These are phyloP conservation scores for Trichomonas gallinae DNA, from an alignment of 208 protist genomes.

Conservation along the genomic window DNA sequence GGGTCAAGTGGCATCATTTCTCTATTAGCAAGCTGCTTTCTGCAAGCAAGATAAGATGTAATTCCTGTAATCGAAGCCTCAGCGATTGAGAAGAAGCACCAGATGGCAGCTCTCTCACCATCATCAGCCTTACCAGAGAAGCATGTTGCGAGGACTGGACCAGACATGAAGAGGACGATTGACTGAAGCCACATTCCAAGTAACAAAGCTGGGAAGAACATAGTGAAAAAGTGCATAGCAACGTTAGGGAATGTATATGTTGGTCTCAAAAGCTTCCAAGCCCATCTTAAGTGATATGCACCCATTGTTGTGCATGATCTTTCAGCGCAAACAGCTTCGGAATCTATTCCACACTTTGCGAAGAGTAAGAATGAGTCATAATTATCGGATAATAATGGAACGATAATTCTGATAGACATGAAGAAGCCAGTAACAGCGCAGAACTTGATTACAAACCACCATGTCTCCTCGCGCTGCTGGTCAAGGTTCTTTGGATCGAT, in stretches of 20 bases:
- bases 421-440: neutral
- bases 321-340: neutral
- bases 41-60: neutral
- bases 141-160: neutral
- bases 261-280: neutral
- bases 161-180: slow-evolving; percentile 17
- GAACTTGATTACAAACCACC: neutral
- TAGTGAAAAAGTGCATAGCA: neutral
- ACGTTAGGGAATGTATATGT: neutral
- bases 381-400: neutral
- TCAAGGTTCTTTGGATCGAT: neutral
- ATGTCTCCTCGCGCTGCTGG: neutral
- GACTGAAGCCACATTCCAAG: neutral
- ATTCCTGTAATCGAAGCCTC: neutral
- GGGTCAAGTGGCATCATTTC: no score
- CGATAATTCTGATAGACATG: neutral
- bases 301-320: neutral
- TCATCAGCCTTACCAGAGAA: neutral
- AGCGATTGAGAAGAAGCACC: slow-evolving; percentile 27
- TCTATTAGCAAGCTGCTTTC: neutral
- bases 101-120: slow-evolving; percentile 4
- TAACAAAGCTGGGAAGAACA: neutral
- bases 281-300: neutral
- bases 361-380: neutral
- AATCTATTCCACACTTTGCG: neutral